Evolutionary conservation across 768 basidiomycete genomes (phyloP).

Genomic region (Leccinum aurantiacum): DNA sequence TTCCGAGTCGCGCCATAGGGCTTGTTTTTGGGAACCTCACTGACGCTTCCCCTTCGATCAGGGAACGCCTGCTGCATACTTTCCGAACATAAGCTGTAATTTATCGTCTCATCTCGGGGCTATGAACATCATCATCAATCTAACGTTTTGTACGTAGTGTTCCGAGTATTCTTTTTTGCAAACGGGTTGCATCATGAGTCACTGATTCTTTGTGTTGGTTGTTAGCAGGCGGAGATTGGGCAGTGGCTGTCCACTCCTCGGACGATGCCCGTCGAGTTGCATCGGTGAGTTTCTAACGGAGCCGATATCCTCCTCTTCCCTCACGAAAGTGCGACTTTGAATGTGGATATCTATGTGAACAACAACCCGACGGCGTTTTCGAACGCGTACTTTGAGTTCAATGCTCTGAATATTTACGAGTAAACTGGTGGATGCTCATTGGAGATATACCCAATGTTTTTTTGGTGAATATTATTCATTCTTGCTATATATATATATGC

Average conservation of each 20-base stretch:
- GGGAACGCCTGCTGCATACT: conserved; percentile 19
- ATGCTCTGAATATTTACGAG: conserved; percentile 22
- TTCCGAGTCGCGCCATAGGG: background rate
- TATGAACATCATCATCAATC: conserved; percentile 23
- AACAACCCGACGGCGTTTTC: conserved; percentile 25
- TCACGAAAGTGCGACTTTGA: conserved; percentile 27
- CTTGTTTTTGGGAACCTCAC: too few species aligned
- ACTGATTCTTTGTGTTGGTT: background rate
- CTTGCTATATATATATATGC: background rate
- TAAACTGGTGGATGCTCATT: background rate
- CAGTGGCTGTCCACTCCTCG: conserved; percentile 18
- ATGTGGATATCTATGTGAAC: conserved; percentile 26
- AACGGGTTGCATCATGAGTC: background rate
- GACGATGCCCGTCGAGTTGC: conserved; percentile 29
- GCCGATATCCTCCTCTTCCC: background rate
- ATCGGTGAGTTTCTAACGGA: conserved; percentile 20
- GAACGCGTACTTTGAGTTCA: conserved; percentile 26
- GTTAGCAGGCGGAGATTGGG: conserved; percentile 31
- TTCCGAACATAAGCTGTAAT: conserved; percentile 12
- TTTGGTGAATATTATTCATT: too few species aligned
- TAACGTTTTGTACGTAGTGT: conserved; percentile 19
- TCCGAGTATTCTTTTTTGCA: background rate
- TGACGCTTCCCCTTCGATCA: background rate
- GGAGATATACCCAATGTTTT: background rate
- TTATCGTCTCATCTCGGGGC: conserved; percentile 18